A percentile compares a stretch with the other conserved stretches of the same genome.
Conservation (phyloP, 768 basidiomycete species). For the Lyophyllum semitale region DNA sequence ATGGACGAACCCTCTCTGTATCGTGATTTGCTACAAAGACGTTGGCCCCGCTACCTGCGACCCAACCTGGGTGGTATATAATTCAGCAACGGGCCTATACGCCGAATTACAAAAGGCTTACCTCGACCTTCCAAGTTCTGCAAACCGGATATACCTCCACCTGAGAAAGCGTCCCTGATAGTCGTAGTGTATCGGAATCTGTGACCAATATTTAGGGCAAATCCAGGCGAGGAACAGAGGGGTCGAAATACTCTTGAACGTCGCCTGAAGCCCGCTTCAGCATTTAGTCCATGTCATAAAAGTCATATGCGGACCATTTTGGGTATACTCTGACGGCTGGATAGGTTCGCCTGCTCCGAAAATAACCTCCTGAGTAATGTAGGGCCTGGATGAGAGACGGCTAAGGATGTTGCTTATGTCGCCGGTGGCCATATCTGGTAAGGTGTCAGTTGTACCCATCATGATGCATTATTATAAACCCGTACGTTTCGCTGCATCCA, state of each 20-base stretch:
- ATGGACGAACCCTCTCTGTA: conserved; percentile 53
- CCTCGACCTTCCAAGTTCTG: conserved; percentile 54
- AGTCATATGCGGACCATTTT: conserved; percentile 38
- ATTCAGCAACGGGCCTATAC: background rate
- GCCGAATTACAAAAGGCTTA: conserved; percentile 10
- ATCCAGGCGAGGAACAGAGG: background rate
- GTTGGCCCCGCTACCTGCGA: conserved; percentile 53
- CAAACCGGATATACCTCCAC: conserved; percentile 50
- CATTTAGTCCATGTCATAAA: background rate
- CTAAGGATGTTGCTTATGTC: conserved; percentile 58
- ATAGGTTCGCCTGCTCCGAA: conserved; percentile 52
- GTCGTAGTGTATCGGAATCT: conserved; percentile 64
- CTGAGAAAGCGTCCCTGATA: conserved; percentile 52
- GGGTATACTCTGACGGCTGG: conserved; percentile 56
- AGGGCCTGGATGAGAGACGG: conserved; percentile 42
- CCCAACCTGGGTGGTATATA: conserved; percentile 49
- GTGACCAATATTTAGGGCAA: background rate
- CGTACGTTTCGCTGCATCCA: conserved; percentile 69
- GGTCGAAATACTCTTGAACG: conserved; percentile 57
- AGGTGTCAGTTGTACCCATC: background rate
- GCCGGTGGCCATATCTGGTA: conserved; percentile 50
- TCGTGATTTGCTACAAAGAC: conserved; percentile 73
- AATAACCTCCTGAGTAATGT: conserved; percentile 69
- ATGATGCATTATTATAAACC: background rate
- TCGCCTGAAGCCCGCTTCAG: conserved; percentile 37